Evolutionary conservation across 2,329 filamentous ascomycete genomes (phyloP), one percentile per base, ranked within the genome.

Genomic region (Aspergillus felis): DNA sequence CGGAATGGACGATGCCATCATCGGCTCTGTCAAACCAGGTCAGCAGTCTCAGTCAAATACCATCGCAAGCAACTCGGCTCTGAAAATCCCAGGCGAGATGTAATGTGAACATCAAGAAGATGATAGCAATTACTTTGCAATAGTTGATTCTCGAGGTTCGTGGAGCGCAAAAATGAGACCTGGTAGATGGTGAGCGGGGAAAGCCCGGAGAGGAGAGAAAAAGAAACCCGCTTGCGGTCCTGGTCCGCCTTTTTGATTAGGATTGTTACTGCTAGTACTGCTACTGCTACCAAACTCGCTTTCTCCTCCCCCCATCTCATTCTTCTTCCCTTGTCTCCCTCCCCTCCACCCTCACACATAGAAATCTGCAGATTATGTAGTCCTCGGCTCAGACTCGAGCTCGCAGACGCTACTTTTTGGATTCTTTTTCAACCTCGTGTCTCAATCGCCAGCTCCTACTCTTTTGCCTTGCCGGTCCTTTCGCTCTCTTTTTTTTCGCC

Each of bases 301-400:
- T 68, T 70, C 67, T 65, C 32, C 66, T 65, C 67, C 64, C 68
- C 60, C 62, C 64, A 64, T 70, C 67, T 65, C 66, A 65, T 65
- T 65, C 64, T 61, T 68, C 61, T 69, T 65, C 64, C 63, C 66
- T 69, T 65, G 64, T 63, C 66, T 66, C 63, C 68, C 66, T 61
- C 61, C 65, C 70, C 60, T 66, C 64, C 64, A 58, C 63, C 67
- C 73, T 66, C 64, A 63, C 65, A 63, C 61, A 65, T 60, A 62
- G 68, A 66, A 71, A 70, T 67, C 64, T 62, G 54, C 68, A 62
- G 67, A 74, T 70, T 75, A 76, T 76, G 73, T 76, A 75, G 73
- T 69, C 69, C 62, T 68, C 64, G 64, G 67, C 68, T 68, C 63
- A 67, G 57, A 51, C 61, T 64, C 60, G 67, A 69, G 67, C 71